Evolutionary conservation across 1,284 basidiomycete species (phyloP), one percentile per base, ranked within the genome.

Genomic region (Vanrija humicola): DNA sequence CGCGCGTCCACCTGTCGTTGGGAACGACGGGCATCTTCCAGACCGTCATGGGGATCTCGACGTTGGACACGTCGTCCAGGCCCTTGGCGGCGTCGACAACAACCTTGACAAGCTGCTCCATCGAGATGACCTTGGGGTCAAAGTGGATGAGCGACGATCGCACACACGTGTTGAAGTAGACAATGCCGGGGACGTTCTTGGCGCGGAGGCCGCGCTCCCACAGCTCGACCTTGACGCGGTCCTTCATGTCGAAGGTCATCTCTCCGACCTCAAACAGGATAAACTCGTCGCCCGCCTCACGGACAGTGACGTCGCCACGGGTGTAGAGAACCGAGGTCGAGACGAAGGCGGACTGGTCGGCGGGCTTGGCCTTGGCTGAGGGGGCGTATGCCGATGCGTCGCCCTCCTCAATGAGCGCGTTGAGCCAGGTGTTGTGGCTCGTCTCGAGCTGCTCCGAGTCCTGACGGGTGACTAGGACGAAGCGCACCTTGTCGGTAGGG

Each of bases 21-120:
- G 86, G 79, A 0, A 81, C 82, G 25, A 86, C 81, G 0, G 86
- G 86, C 55, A 87, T 82, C 5, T 78, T 80, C 39, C 86, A 77
- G 38, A 77, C 77, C 5, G 84, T 79, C 1, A 81, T 81, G 0
- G 79, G 76, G 54, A 86, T 54, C 52, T 82, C 79, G 3, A 74
- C 67, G 34, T 34, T 34, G 6, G 34, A 14, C 34, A 34, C 34
- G 34, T 34, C 34, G 8, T 71, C 62, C 3, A 79, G 54, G 39
- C 56, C 38, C 29, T 42, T 45, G 5, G 40, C 44, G 6, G 58
- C 47, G 10, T 6, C 19, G 18, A 52, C 53, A 51, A 84, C 76
- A 6, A 70, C 58, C 1, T 68, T 43, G 21, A 86, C 69, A 5
- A 85, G 64, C 0, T 73, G 66, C 2, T 55, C 39, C 61, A 82